Evolutionary conservation across 2,329 filamentous ascomycete species (phyloP).

Genomic region (Botryotinia calthae): DNA sequence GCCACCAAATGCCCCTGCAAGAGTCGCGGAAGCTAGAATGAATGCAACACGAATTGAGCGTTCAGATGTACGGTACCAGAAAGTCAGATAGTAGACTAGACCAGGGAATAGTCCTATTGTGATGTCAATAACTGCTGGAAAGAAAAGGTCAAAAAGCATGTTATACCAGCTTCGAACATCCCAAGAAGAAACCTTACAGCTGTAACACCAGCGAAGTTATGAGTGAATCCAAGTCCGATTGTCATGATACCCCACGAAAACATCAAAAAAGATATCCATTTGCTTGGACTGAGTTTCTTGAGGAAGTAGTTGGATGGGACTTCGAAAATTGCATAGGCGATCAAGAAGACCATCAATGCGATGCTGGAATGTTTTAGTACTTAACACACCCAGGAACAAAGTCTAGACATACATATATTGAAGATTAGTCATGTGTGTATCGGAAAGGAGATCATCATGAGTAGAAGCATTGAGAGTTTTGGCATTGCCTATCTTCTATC

Average conservation of each 20-base stretch:
- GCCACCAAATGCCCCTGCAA: constrained; percentile 38
- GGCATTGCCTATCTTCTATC: constrained; percentile 48
- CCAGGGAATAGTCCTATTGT: constrained; percentile 47
- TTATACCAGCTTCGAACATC: constrained; percentile 47
- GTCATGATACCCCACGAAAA: constrained; percentile 49
- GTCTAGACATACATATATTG: constrained; percentile 51
- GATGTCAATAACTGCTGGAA: constrained; percentile 34
- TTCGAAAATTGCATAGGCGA: constrained; percentile 50
- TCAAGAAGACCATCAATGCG: constrained; percentile 47
- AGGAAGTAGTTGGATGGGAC: constrained; percentile 50
- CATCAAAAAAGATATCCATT: constrained; percentile 51
- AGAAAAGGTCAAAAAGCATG: constrained; percentile 39
- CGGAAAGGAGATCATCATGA: constrained; percentile 59
- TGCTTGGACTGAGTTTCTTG: constrained; percentile 47
- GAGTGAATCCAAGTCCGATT: constrained; percentile 47
- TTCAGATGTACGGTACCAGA: constrained; percentile 37
- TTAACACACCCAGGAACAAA: background rate
- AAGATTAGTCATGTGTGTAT: constrained; percentile 59
- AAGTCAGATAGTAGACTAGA: constrained; percentile 38
- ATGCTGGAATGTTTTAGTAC: constrained; percentile 33
- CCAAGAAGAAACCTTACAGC: constrained; percentile 49
- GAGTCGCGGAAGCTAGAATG: constrained; percentile 36
- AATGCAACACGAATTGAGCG: constrained; percentile 36
- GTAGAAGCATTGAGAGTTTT: constrained; percentile 62
- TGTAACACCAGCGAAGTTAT: constrained; percentile 44